Evolutionary conservation across 2,329 filamentous ascomycete genomes (phyloP).

Genomic region (Alternaria panax): DNA sequence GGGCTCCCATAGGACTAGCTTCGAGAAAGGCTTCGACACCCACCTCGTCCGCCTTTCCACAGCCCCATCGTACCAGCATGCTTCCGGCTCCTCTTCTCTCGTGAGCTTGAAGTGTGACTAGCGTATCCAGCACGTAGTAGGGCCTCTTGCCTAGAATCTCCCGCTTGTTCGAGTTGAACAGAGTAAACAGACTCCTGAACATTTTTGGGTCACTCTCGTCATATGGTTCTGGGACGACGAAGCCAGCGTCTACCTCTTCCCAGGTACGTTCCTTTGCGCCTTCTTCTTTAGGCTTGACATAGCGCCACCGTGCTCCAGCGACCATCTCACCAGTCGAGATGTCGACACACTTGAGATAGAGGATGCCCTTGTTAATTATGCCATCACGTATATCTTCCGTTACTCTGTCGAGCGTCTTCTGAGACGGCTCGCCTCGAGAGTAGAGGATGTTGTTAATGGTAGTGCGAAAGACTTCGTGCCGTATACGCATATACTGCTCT

Average conservation of each 20-base stretch:
- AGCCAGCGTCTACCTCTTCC: conserved; percentile 39
- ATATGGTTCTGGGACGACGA: conserved; percentile 34
- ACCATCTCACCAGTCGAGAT: conserved; percentile 33
- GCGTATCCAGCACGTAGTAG: conserved; percentile 41
- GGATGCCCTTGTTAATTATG: conserved; percentile 32
- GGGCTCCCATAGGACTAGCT: conserved; percentile 42
- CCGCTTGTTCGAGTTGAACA: conserved; percentile 36
- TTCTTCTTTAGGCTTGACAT: conserved; percentile 27
- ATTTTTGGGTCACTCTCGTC: conserved; percentile 37
- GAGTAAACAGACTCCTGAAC: conserved; percentile 27
- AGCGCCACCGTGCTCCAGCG: conserved; percentile 42
- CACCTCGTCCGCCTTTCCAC: conserved; percentile 40
- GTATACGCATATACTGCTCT: conserved; percentile 41
- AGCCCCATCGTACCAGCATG: conserved; percentile 44
- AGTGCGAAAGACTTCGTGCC: conserved; percentile 39
- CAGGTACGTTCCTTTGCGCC: conserved; percentile 27
- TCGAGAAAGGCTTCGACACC: conserved; percentile 45
- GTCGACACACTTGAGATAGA: conserved; percentile 43
- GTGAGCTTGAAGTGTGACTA: conserved; percentile 43
- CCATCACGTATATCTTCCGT: conserved; percentile 30
- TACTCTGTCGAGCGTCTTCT: conserved; percentile 33
- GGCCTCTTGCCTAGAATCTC: conserved; percentile 31
- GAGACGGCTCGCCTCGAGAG: conserved; percentile 36
- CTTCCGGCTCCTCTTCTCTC: conserved; percentile 43
- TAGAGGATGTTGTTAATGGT: conserved; percentile 48